phyloP scores from a whole-genome alignment of 768 basidiomycete genomes.

The Paxillus ammoniavirescens region DNA sequence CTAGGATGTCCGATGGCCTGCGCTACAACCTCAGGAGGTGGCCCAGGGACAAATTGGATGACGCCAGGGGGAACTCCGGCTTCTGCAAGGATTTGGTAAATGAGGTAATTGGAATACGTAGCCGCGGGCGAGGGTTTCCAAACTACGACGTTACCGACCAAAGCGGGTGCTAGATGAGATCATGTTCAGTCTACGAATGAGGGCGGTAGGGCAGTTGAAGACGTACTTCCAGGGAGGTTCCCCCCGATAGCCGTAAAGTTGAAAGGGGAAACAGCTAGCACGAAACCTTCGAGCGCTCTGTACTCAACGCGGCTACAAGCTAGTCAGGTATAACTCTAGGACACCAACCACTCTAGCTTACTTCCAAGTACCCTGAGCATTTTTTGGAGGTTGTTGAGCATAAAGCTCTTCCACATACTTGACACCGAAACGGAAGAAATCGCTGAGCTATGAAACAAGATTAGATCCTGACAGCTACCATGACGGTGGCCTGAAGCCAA shows the following conservation, averaged over 20 bases:
- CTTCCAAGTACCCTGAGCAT: conserved; percentile 92
- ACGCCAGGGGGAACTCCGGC: conserved; percentile 93
- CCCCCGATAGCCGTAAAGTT: conserved; percentile 99
- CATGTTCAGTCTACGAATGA: background rate
- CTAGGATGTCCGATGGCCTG: conserved; percentile 75
- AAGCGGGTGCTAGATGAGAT: conserved; percentile 63
- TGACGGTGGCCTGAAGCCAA: background rate
- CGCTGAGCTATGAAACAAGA: conserved; percentile 53
- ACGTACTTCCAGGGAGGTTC: conserved; percentile 74
- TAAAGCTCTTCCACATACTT: conserved; percentile 97
- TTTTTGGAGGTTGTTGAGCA: conserved; percentile 83
- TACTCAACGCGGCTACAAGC: conserved; percentile 83
- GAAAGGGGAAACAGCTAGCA: conserved; percentile 96
- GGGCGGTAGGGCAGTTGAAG: background rate
- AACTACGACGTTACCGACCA: conserved; percentile 91
- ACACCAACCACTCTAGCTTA: conserved; percentile 40
- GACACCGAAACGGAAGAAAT: conserved; percentile 96
- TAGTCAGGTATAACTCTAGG: conserved; percentile 5
- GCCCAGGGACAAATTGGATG: conserved; percentile 95
- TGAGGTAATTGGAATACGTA: conserved; percentile 91
- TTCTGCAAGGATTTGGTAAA: conserved; percentile 88
- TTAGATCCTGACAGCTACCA: conserved; percentile 5
- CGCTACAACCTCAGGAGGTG: conserved; percentile 79
- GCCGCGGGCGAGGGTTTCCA: conserved; percentile 99
- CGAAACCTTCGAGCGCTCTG: conserved; percentile 97